Evolutionary conservation across 441 rosid species (phyloP).

Genomic region (Populus hybrid): DNA sequence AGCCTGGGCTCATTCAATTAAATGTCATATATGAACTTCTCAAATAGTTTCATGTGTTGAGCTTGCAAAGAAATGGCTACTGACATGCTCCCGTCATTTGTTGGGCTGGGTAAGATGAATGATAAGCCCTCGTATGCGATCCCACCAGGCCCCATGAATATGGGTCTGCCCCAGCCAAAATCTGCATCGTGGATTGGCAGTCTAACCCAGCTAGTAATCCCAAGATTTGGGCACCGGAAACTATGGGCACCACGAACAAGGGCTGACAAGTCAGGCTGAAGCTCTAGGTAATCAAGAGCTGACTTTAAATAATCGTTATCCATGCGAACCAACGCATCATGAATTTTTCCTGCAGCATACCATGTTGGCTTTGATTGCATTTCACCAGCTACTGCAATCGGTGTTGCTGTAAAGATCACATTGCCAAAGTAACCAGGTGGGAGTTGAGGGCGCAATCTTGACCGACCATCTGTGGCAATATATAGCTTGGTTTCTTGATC

Average conservation of each 20-base stretch:
- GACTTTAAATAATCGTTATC: slow-evolving; percentile 81
- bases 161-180: slow-evolving; percentile 97
- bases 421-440: slow-evolving; percentile 93
- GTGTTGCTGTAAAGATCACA: slow-evolving; percentile 88
- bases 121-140: slow-evolving; percentile 88
- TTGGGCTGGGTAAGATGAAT: slow-evolving; percentile 75
- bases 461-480: slow-evolving; percentile 87
- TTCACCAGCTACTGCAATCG: slow-evolving; percentile 70
- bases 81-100: slow-evolving; percentile 76
- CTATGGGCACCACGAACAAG: slow-evolving; percentile 93
- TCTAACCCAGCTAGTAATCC: slow-evolving; percentile 95
- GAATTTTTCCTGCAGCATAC: slow-evolving; percentile 80
- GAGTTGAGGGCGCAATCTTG: slow-evolving; percentile 71
- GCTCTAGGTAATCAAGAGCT: slow-evolving; percentile 92
- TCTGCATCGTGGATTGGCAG: slow-evolving; percentile 94
- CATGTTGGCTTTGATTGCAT: slow-evolving; percentile 74
- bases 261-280: slow-evolving; percentile 80
- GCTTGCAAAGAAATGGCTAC: slow-evolving; percentile 85
- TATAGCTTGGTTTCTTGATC: slow-evolving; percentile 78
- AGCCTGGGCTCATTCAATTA: slow-evolving; percentile 8
- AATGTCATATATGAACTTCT: slow-evolving; percentile 66
- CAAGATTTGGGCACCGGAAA: slow-evolving; percentile 81
- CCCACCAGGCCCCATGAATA: slow-evolving; percentile 99
- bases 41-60: slow-evolving; percentile 82
- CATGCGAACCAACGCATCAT: slow-evolving; percentile 75